phyloP scores from a whole-genome alignment of 495 filamentous ascomycete species.

The Aspergillus biplanus region DNA sequence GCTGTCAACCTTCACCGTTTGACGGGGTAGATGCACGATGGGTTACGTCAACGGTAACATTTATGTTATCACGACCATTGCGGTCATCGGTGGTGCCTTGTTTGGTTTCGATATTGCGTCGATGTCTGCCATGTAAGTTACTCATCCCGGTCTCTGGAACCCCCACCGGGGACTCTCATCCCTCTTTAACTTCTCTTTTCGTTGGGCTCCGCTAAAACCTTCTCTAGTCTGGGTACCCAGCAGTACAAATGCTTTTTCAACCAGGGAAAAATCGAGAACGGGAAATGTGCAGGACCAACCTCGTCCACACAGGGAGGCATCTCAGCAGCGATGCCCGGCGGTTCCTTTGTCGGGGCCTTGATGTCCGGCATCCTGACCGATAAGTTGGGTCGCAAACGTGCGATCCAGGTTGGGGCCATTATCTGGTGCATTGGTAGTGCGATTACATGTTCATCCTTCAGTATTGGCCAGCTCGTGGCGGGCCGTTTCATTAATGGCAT shows the following conservation, averaged over 20 bases:
- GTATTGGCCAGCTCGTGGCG: slow-evolving; percentile 72
- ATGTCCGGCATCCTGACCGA: slow-evolving; percentile 70
- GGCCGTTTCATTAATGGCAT: slow-evolving; percentile 80
- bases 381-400: slow-evolving; percentile 64
- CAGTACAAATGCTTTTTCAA: too few relatives aligned
- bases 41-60: slow-evolving; percentile 58
- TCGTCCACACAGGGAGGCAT: slow-evolving; percentile 60
- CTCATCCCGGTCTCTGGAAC: slow-evolving; percentile 61
- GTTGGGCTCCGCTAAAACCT: too few relatives aligned
- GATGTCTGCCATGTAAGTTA: slow-evolving; percentile 74
- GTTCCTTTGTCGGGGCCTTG: slow-evolving; percentile 74
- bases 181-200: too few relatives aligned
- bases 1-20: too few relatives aligned
- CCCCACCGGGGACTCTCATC: slow-evolving; percentile 53
- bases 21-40: too few relatives aligned
- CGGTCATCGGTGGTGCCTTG: slow-evolving; percentile 76
- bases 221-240: too few relatives aligned
- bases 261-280: slow-evolving; percentile 13
- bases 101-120: slow-evolving; percentile 85
- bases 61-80: slow-evolving; percentile 73
- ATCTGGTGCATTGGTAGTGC: slow-evolving; percentile 73
- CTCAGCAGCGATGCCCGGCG: slow-evolving; percentile 72
- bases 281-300: slow-evolving; percentile 53
- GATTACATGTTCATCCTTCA: slow-evolving; percentile 71
- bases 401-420: slow-evolving; percentile 65